A percentile compares a stretch with the other conserved stretches of the same genome.
Evolutionary conservation across 768 basidiomycete species (phyloP).

Genomic region (Trametes sanguinea): DNA sequence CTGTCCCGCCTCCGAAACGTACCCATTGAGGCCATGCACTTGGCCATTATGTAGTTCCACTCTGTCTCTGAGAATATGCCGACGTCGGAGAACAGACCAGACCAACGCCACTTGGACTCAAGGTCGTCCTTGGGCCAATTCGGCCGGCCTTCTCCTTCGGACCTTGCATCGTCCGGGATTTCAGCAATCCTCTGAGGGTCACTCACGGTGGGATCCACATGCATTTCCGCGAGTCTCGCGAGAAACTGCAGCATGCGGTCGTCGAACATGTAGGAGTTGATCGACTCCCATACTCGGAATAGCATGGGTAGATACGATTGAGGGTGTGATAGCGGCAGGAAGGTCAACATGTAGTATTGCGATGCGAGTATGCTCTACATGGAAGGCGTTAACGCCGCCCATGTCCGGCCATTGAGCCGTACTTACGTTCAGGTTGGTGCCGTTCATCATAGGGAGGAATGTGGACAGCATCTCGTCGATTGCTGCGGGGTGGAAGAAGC

Average conservation of each 20-base stretch:
- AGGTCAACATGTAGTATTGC: slow-evolving; percentile 84
- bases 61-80: slow-evolving; percentile 84
- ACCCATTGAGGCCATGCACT: slow-evolving; percentile 85
- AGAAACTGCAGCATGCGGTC: slow-evolving; percentile 88
- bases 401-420: not conserved
- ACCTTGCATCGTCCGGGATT: slow-evolving; percentile 69
- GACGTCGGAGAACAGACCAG: slow-evolving; percentile 54
- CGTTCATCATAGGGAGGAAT: slow-evolving; percentile 79
- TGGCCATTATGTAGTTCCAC: slow-evolving; percentile 86
- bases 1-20: slow-evolving; percentile 28
- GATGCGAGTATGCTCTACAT: slow-evolving; percentile 70
- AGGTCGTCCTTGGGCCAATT: slow-evolving; percentile 51
- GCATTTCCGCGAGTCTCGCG: slow-evolving; percentile 73
- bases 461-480: slow-evolving; percentile 86
- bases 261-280: slow-evolving; percentile 89
- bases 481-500: slow-evolving; percentile 89
- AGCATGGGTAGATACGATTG: slow-evolving; percentile 83
- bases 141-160: slow-evolving; percentile 62
- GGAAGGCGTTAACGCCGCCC: slow-evolving; percentile 10
- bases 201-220: slow-evolving; percentile 75
- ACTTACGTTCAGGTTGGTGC: slow-evolving; percentile 71
- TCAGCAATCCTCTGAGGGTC: slow-evolving; percentile 68
- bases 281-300: slow-evolving; percentile 84
- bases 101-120: slow-evolving; percentile 49
- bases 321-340: slow-evolving; percentile 83